Evolutionary conservation across 495 filamentous ascomycete genomes (phyloP).

Genomic region (Evansstolkia leycettana): DNA sequence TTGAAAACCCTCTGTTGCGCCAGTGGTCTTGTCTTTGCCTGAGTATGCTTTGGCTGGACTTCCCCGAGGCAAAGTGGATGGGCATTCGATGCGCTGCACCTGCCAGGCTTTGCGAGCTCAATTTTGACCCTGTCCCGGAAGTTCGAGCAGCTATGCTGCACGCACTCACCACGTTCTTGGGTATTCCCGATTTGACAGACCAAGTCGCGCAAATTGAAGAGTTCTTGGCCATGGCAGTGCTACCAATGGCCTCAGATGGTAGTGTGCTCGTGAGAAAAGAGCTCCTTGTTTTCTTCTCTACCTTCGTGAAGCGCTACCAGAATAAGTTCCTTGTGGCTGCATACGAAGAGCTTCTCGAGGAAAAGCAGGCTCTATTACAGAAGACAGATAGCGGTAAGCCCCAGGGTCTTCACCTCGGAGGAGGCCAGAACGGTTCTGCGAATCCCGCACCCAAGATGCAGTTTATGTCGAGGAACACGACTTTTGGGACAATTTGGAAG

Average conservation of each 20-base stretch:
- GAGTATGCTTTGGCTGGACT: slow-evolving; percentile 87
- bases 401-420: slow-evolving; percentile 7
- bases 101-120: slow-evolving; percentile 62
- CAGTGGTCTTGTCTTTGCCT: slow-evolving; percentile 97
- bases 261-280: slow-evolving; percentile 90
- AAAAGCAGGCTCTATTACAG: slow-evolving; percentile 53
- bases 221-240: slow-evolving; percentile 66
- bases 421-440: slow-evolving; percentile 1
- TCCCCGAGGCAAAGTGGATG: slow-evolving; percentile 85
- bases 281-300: slow-evolving; percentile 83
- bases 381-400: slow-evolving; percentile 22
- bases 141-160: slow-evolving; percentile 88
- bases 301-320: slow-evolving; percentile 82
- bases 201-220: slow-evolving; percentile 87
- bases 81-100: slow-evolving; percentile 77
- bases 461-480: slow-evolving; percentile 64
- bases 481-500: slow-evolving; percentile 89
- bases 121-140: slow-evolving; percentile 85
- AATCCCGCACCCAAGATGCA: slow-evolving; percentile 14
- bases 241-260: slow-evolving; percentile 82
- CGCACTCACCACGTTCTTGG: slow-evolving; percentile 84
- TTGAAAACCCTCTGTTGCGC: slow-evolving; percentile 74
- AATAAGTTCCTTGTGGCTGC: slow-evolving; percentile 85
- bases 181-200: slow-evolving; percentile 83
- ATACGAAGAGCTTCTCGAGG: slow-evolving; percentile 80